Conservation (phyloP, 371 early-diverging fungal species). For the Globomyces sp. region DNA sequence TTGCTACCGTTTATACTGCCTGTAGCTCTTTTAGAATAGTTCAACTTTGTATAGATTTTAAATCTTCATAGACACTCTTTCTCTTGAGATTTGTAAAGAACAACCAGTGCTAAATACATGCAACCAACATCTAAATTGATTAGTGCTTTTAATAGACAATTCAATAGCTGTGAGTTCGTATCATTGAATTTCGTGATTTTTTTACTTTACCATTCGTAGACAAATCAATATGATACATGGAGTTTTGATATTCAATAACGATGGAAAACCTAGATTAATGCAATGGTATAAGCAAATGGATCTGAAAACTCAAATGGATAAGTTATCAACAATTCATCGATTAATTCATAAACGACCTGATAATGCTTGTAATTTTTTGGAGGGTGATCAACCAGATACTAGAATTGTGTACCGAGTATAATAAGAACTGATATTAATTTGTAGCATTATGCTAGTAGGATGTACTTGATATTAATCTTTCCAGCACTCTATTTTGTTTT, state of each 20-base stretch:
- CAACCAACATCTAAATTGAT: no score
- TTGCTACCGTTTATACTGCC: no score
- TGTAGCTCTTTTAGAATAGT: no score
- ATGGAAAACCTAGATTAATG: constrained; percentile 89
- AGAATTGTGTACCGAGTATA: constrained; percentile 82
- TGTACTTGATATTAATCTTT: constrained; percentile 43
- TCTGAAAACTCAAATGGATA: constrained; percentile 75
- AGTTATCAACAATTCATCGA: constrained; percentile 79
- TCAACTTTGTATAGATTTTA: no score
- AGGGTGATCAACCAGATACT: constrained; percentile 83
- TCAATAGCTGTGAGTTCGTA: no score
- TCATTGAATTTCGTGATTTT: no score
- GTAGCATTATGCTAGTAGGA: constrained; percentile 52
- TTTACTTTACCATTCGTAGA: no score
- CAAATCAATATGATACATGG: constrained; percentile 64
- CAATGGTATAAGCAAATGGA: constrained; percentile 91
- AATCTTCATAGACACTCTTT: no score
- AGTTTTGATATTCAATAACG: constrained; percentile 94
- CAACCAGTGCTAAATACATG: no score
- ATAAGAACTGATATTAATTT: background rate
- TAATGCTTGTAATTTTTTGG: constrained; percentile 87
- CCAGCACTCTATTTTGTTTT: constrained; percentile 96
- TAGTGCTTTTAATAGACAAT: no score
- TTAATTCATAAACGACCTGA: constrained; percentile 79
- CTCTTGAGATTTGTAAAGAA: no score